Evolutionary conservation across 2,329 filamentous ascomycete genomes (phyloP), one percentile per base, ranked within the genome.

Genomic region (Botrytis paeoniae): DNA sequence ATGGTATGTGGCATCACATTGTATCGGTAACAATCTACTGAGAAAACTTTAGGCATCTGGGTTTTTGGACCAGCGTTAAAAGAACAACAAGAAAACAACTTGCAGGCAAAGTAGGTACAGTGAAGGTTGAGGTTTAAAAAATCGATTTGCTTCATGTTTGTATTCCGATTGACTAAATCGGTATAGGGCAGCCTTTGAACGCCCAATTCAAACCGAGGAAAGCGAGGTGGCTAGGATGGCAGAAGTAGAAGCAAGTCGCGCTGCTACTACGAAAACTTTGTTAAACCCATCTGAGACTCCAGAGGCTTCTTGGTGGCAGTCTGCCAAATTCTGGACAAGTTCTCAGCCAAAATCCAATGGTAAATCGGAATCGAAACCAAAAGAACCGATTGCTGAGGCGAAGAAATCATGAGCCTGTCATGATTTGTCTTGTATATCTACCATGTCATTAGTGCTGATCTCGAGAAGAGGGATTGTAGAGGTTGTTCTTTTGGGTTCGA

Each of bases 61-160:
- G 76, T 78, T 37, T 81, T 81, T 72, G 78, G 76, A n/a, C 79
- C 80, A 60, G 75, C 76, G 25, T 77, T 81, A 37, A 78, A 78
- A 76, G 78, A 79, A 32, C 74, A 77, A 45, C 48, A 75, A 43
- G 74, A 78, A 48, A 77, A 76, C 48, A 66, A 75, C 16, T 73
- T 73, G 29, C 57, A 77, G 70, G 70, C 71, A 63, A 76, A 73
- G 78, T 80, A 71, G 35, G 73, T 64, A 12, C 7, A 59, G 14
- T 14, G 6, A 22, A 32, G 41, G 45, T 18, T 57, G n/a, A 29
- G 14, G 9, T 29, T 18, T n/a, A 7, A 16, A n/a, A 29, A 7
- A 41, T 12, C 14, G 20, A 32, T 35, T 43, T 59, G n/a, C 10
- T 57, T 45, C 14, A 25, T 43, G 5, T 39, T 45, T n/a, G 57